Base-by-base conservation (phyloP, 768 basidiomycete species). In the Agrocybe praecox region DNA sequence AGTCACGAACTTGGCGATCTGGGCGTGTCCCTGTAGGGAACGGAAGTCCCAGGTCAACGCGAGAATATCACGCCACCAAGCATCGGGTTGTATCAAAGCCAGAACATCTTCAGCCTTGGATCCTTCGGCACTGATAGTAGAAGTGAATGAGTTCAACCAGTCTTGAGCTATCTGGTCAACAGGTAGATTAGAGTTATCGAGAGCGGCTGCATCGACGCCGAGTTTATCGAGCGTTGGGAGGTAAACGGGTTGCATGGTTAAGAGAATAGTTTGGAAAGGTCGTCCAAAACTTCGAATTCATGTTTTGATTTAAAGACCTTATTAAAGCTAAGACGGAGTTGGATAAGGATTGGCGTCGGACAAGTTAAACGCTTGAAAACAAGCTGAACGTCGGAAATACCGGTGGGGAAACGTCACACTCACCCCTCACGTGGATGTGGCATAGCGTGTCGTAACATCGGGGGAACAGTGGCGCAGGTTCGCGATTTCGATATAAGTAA, bases 11-110 rank as follows among this genome's bases (percentile, higher is more conserved):
- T 66, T 63, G 3, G 54, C 64, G 40, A 88, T 80, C 8, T 68
- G 65, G 1, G 63, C 19, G 34, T 61, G 68, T 12, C 81, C 76
- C 59, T 79, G 74, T 62, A 88, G 81, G 8, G 84, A 82, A 36
- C 85, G 80, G 47, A 86, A 80, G 56, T 84, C 77, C 84, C 84
- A 87, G 17, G 86, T 87, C 52, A 88, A 73, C 0, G 82, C 76
- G n/a, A 86, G 76, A 50, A 81, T 72, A 59, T 88, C 86, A 12
- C 85, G 71, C 87, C 86, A 88, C 36, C 36, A 40, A 5, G 36
- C 36, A n/a, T 40, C 36, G 12, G 36, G 36, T 14, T 40, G 36
- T n/a, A 40, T 14, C 36, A 40, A 40, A 12, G 36, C 36, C 36
- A 40, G 14, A 40, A 40, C 36, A 40, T 40, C 36, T n/a, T 40